These are phyloP conservation scores for Aspergillus brunneoviolaceus DNA, from an alignment of 2,329 filamentous ascomycete species.

Conservation along the genomic window DNA sequence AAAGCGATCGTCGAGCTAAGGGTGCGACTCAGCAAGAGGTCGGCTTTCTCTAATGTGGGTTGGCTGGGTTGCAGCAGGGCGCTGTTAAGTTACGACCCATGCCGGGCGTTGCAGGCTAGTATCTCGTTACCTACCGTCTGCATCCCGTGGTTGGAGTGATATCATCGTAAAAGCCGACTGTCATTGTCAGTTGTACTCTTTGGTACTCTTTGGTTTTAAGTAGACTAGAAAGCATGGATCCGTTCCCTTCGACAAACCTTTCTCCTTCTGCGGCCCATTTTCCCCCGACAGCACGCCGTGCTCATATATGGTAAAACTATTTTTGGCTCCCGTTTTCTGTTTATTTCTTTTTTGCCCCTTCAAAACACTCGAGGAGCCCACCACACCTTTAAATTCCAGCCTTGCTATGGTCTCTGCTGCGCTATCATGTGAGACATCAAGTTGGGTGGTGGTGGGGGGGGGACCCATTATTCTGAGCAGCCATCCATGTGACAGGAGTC, in stretches of 20 bases:
- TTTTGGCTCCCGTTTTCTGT: neutral
- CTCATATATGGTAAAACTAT: neutral
- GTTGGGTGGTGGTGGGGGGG: neutral
- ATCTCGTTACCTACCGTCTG: neutral
- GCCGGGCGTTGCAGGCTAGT: conserved; percentile 6
- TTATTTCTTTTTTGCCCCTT: neutral
- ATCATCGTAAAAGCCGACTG: neutral
- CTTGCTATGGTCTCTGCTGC: conserved; percentile 4
- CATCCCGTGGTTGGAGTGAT: neutral
- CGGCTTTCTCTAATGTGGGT: neutral
- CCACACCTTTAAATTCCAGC: conserved; percentile 5
- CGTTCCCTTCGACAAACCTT: neutral
- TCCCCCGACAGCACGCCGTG: neutral
- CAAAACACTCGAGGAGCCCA: neutral
- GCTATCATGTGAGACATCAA: conserved; percentile 14
- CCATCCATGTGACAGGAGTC: conserved; percentile 15
- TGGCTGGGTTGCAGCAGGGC: conserved; percentile 1
- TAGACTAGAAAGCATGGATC: neutral
- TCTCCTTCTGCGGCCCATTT: neutral
- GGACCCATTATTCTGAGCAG: neutral
- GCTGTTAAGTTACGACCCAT: conserved; percentile 3
- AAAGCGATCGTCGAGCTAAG: conserved; percentile 12
- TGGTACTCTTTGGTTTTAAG: neutral
- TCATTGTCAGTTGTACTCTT: neutral
- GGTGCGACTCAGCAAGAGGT: neutral